phyloP scores from a whole-genome alignment of 2,329 filamentous ascomycete genomes.

The Paramyrothecium sp. region DNA sequence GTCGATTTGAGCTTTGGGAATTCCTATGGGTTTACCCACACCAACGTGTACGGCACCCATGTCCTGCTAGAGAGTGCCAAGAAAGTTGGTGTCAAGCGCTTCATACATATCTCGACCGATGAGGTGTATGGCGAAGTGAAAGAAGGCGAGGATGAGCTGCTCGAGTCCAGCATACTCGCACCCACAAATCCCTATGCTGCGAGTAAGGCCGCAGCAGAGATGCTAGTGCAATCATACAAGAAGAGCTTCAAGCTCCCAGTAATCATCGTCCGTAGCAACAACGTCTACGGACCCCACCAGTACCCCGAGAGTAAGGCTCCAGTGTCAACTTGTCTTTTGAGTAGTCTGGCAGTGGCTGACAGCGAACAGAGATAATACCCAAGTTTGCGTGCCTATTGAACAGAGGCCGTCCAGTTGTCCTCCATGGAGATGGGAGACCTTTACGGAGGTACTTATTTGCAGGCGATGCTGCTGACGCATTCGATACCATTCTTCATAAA shows the following conservation, averaged over 20 bases:
- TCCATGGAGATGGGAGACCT: constrained; percentile 75
- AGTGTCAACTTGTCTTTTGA: background rate
- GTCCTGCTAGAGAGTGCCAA: constrained; percentile 76
- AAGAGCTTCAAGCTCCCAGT: constrained; percentile 79
- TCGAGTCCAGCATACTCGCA: constrained; percentile 71
- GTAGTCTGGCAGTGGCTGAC: too few relatives aligned
- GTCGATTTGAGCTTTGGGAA: constrained; percentile 82
- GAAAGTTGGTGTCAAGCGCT: constrained; percentile 67
- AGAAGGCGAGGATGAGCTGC: constrained; percentile 67
- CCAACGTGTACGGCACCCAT: constrained; percentile 83
- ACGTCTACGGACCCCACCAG: constrained; percentile 83
- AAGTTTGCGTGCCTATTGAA: constrained; percentile 76
- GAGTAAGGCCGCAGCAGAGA: constrained; percentile 79
- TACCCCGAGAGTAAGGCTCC: constrained; percentile 71
- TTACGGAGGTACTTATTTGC: constrained; percentile 77
- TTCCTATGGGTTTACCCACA: constrained; percentile 77
- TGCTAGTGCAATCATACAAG: constrained; percentile 83
- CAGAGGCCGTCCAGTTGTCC: constrained; percentile 62
- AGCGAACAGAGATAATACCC: constrained; percentile 69
- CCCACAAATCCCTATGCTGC: constrained; percentile 83
- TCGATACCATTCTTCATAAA: constrained; percentile 81
- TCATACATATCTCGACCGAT: constrained; percentile 82
- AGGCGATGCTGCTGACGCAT: constrained; percentile 76
- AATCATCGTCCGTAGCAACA: constrained; percentile 80
- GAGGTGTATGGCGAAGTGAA: constrained; percentile 83